Base-by-base conservation (phyloP, 2,329 filamentous ascomycete genomes). In the Penicillium sp. region DNA sequence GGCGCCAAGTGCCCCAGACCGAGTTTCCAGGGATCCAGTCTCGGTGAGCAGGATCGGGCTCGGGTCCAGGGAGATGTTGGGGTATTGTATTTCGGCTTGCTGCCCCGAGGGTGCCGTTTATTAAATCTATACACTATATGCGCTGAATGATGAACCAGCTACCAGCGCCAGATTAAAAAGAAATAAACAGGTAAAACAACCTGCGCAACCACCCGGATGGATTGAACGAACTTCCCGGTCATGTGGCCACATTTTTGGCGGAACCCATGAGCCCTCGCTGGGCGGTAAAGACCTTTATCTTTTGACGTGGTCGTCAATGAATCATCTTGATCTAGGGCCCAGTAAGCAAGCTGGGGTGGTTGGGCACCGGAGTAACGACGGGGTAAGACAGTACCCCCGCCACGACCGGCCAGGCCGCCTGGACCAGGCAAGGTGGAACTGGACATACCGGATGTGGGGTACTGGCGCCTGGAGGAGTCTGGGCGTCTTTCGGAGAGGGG, bases 91-190 rank as follows among this genome's bases (percentile, higher is more conserved):
- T 8, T 27, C 44, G 16, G 22, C 44, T 26, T 27, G 16, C 3
- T 27, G 44, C 27, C 6, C 44, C 37, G 19, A 41, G 8, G 37
- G 37, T 41, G n/a, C 37, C 19, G 19, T 27, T 22, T 16, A 52
- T 35, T 29, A 44, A 45, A 10, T 52, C 21, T 35, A 43, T 62
- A 41, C 16, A 57, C 48, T 46, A 61, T 59, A 52, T 73, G 56
- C 56, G 52, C 55, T 54, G 31, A 54, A 52, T 35, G 35, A 57
- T 49, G 21, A 52, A 47, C 55, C 31, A 60, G 60, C 56, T 70
- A 90, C 61, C 87, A 87, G 67, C 80, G 81, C 75, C 83, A 85
- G 55, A 87, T 79, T 64, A 93, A 75, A 75, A 86, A 90, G 29
- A 79, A 79, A 80, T 90, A 95, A 71, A 86, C 86, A 14, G 77